Evolutionary conservation across 306 rosid genomes (phyloP), one percentile per base, ranked within the genome.

Genomic region (Quercus agrifolia): DNA sequence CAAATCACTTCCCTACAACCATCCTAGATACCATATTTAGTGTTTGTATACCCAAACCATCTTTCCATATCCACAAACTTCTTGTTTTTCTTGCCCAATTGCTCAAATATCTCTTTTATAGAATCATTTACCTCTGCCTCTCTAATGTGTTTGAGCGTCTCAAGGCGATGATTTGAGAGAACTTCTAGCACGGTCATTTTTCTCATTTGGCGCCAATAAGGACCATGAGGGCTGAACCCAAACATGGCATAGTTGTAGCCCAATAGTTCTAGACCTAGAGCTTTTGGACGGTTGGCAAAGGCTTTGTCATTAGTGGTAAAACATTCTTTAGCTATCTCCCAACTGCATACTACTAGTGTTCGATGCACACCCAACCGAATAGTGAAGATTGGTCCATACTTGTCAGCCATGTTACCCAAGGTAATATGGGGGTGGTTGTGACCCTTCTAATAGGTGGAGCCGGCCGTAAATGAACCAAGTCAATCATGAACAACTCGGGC

Each of bases 111-210:
- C 6, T 79, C 75, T 61, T 72, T 82, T 17, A 79, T 31, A 11
- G 84, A 74, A 0, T 4, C 19, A 9, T 68, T 56, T 58, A 84
- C 79, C 59, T 84, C 85, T 0, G 70, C 58, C 18, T 49, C 81
- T 21, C n/a, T 33, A 17, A 82, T 77, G 15, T 78, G 79, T 11
- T 54, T 56, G 8, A 80, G 73, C 77, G 41, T 71, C 35, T 78
- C 84, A 9, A 76, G 70, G 0, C 81, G 81, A 3, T 76, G 69
- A 5, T 52, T 4, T 11, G 82, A 84, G 62, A 86, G 82, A 0
- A 86, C 57, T 14, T 84, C 79, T 0, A 72, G 4, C 1, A 72
- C 76, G 35, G 84, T 77, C 3, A 86, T 77, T 78, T 89, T 88
- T 6, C 90, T 85, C 9, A 84, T 12, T 0, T 23, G 67, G 18